Conservation (phyloP, 108 stramenopile genomes). For the Epithemia pelagica region DNA sequence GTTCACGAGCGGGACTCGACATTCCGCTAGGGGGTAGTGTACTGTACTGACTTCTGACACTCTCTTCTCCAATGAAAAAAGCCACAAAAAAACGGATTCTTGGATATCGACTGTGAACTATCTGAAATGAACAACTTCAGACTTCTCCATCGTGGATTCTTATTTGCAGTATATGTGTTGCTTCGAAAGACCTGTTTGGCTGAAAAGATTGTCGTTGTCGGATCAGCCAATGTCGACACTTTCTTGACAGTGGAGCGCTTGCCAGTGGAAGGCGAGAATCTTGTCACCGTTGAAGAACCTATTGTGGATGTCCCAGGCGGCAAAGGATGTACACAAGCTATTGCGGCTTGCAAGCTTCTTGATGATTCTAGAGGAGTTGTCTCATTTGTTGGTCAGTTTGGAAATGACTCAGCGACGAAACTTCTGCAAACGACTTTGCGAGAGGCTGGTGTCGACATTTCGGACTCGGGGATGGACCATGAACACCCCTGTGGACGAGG, state of each 20-base stretch:
- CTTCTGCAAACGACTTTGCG: conserved; percentile 33
- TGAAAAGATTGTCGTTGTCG: conserved; percentile 50
- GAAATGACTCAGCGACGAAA: conserved; percentile 46
- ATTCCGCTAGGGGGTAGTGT: too few relatives aligned
- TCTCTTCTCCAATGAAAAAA: too few relatives aligned
- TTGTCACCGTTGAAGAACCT: conserved; percentile 38
- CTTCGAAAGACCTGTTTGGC: too few relatives aligned
- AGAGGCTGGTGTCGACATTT: conserved; percentile 31
- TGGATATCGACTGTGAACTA: too few relatives aligned
- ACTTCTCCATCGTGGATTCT: too few relatives aligned
- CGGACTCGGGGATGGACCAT: conserved; percentile 3
- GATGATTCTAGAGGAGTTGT: conserved; percentile 12
- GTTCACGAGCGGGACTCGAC: too few relatives aligned
- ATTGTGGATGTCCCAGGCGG: conserved; percentile 65
- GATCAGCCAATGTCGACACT: conserved; percentile 72
- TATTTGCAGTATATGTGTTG: too few relatives aligned
- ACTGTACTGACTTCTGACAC: too few relatives aligned
- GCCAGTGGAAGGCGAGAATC: conserved; percentile 70
- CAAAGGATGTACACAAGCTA: conserved; percentile 80
- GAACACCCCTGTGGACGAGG: conserved; percentile 59
- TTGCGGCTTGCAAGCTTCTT: conserved; percentile 51
- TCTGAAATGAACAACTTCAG: too few relatives aligned
- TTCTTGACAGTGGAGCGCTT: conserved; percentile 61
- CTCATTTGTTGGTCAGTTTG: conserved; percentile 64
- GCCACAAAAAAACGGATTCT: too few relatives aligned